Conservation (phyloP, 2,329 filamentous ascomycete genomes). For the Alternaria sp. region DNA sequence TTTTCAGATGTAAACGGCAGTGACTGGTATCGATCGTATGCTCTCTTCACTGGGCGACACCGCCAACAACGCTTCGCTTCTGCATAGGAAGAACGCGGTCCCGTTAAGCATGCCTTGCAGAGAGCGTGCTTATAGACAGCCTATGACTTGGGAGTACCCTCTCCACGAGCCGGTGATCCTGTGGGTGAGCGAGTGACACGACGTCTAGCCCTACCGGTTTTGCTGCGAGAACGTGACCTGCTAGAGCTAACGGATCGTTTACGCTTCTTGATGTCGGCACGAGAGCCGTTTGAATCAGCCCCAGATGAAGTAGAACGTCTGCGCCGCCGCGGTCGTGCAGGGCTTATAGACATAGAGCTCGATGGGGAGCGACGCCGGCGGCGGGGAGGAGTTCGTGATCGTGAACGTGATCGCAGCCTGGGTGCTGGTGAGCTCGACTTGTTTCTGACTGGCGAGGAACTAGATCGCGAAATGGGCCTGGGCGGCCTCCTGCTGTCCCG, state of each 20-base stretch:
- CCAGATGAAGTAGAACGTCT: constrained; percentile 52
- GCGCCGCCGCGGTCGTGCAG: constrained; percentile 49
- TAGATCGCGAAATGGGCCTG: constrained; percentile 55
- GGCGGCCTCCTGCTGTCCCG: constrained; percentile 37
- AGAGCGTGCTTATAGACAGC: constrained; percentile 2
- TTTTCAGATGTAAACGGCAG: not conserved
- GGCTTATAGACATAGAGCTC: constrained; percentile 49
- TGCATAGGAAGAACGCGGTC: not conserved
- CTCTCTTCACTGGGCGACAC: not conserved
- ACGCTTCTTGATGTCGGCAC: constrained; percentile 59
- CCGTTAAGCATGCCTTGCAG: not conserved
- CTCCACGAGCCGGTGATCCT: constrained; percentile 19
- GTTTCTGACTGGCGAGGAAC: constrained; percentile 50
- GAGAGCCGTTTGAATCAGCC: constrained; percentile 51
- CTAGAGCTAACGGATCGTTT: constrained; percentile 52
- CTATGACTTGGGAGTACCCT: constrained; percentile 16
- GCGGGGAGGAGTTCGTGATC: constrained; percentile 40
- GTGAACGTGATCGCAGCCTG: constrained; percentile 49
- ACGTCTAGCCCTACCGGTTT: constrained; percentile 22
- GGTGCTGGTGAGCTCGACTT: constrained; percentile 63
- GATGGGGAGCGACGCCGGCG: constrained; percentile 46
- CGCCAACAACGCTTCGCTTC: not conserved
- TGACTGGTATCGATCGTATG: not conserved
- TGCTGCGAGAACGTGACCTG: constrained; percentile 38
- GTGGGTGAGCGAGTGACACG: constrained; percentile 27